phyloP scores from a whole-genome alignment of 768 basidiomycete species.

The Leccinum olivaceopallidum region DNA sequence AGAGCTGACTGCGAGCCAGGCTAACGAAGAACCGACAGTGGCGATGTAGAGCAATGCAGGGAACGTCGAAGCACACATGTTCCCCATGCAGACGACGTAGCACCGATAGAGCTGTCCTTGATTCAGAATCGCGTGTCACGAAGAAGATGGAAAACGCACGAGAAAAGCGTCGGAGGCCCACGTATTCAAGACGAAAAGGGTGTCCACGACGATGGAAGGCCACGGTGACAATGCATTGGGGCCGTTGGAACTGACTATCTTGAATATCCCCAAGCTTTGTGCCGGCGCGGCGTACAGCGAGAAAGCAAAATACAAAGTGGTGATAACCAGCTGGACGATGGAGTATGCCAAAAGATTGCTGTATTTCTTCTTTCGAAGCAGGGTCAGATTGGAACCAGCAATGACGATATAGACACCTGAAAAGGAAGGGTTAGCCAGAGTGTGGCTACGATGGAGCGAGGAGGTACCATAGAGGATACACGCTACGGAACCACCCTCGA shows the following conservation, averaged over 20 bases:
- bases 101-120: slow-evolving; percentile 21
- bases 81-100: slow-evolving; percentile 20
- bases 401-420: slow-evolving; percentile 20
- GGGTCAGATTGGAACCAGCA: slow-evolving; percentile 8
- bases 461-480: slow-evolving; percentile 21
- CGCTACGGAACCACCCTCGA: slow-evolving; percentile 23
- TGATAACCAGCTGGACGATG: slow-evolving; percentile 17
- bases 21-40: no score
- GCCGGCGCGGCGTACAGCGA: slow-evolving; percentile 21
- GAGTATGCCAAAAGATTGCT: slow-evolving; percentile 15
- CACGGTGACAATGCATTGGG: slow-evolving; percentile 18
- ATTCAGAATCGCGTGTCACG: neutral
- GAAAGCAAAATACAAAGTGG: slow-evolving; percentile 19
- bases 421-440: neutral
- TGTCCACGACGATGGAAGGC: slow-evolving; percentile 12
- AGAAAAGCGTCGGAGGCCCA: slow-evolving; percentile 26
- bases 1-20: no score
- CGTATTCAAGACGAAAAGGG: slow-evolving; percentile 20
- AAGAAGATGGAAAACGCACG: slow-evolving; percentile 10
- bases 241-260: slow-evolving; percentile 4
- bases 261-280: slow-evolving; percentile 12
- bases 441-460: no score
- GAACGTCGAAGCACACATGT: no score
- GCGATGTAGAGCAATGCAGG: no score
- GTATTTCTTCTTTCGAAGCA: slow-evolving; percentile 20